Percentiles rank a stretch among this genome's conserved stretches.
Evolutionary conservation across 192 early-diverging fungal genomes (phyloP).

Genomic region (Dissophora ornata): DNA sequence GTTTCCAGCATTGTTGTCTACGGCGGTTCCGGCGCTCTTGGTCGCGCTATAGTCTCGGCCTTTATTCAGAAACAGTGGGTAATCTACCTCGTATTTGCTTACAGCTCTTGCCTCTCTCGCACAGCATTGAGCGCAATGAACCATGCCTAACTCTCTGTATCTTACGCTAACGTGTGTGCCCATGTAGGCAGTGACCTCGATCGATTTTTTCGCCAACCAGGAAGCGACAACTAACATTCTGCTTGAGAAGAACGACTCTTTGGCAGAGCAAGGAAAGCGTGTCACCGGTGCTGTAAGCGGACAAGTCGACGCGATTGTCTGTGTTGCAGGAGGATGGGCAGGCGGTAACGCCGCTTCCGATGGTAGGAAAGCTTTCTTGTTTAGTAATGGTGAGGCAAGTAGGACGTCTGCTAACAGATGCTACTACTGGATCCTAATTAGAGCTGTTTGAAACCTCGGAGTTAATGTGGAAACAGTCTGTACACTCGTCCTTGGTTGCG

Average conservation of each 20-base stretch:
- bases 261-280: conserved; percentile 71
- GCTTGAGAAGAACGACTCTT: conserved; percentile 56
- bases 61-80: conserved; percentile 84
- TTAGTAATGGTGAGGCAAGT: too few relatives aligned
- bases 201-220: conserved; percentile 79
- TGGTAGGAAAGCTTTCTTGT: too few relatives aligned
- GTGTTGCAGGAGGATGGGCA: conserved; percentile 96
- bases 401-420: neutral
- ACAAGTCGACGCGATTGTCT: conserved; percentile 86
- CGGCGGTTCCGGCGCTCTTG: conserved; percentile 93
- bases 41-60: conserved; percentile 73
- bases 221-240: conserved; percentile 81
- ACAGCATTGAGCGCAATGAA: too few relatives aligned
- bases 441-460: conserved; percentile 78
- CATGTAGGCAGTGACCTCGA: conserved; percentile 74
- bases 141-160: too few relatives aligned
- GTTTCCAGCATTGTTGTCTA: conserved; percentile 83
- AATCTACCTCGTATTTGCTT: conserved; percentile 17
- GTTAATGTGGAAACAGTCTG: conserved; percentile 84
- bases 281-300: conserved; percentile 59
- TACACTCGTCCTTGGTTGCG: conserved; percentile 87
- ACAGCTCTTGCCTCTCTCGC: too few relatives aligned
- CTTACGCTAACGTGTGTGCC: neutral
- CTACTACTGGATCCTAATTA: conserved; percentile 29
- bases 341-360: conserved; percentile 84